A percentile compares a stretch with the other conserved stretches of the same genome.
These are phyloP conservation scores for Tolypocladium cylindrosporum DNA, from an alignment of 2,329 filamentous ascomycete genomes.

Conservation along the genomic window DNA sequence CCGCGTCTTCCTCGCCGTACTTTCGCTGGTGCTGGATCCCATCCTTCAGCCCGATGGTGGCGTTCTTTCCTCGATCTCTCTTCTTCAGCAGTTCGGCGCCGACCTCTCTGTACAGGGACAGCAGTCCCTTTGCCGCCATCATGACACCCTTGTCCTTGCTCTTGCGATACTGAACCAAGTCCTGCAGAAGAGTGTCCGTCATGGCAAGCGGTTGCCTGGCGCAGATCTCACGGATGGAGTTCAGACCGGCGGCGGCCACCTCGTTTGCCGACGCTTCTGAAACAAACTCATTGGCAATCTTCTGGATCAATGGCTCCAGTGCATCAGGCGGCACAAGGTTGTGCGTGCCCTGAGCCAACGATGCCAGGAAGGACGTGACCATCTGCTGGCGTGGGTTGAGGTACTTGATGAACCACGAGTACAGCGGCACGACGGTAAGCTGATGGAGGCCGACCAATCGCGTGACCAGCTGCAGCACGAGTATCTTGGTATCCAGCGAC, in stretches of 20 bases:
- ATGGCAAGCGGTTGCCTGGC: slow-evolving; percentile 90
- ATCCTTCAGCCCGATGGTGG: slow-evolving; percentile 67
- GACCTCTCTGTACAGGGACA: slow-evolving; percentile 86
- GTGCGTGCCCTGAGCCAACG: slow-evolving; percentile 84
- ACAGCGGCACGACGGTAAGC: slow-evolving; percentile 78
- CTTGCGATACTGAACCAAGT: slow-evolving; percentile 90
- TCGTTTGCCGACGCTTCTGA: slow-evolving; percentile 87
- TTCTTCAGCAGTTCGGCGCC: slow-evolving; percentile 82
- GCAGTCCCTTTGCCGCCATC: slow-evolving; percentile 91
- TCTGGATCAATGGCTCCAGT: slow-evolving; percentile 80
- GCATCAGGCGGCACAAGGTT: slow-evolving; percentile 86
- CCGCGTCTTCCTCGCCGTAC: slow-evolving; percentile 72
- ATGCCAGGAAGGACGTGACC: slow-evolving; percentile 89
- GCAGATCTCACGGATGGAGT: slow-evolving; percentile 91
- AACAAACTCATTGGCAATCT: slow-evolving; percentile 97
- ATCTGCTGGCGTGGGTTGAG: slow-evolving; percentile 80
- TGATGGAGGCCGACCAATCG: slow-evolving; percentile 88
- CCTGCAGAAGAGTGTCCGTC: slow-evolving; percentile 89
- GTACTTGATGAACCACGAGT: slow-evolving; percentile 93
- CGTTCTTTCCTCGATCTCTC: slow-evolving; percentile 84
- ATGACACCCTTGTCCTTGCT: slow-evolving; percentile 98
- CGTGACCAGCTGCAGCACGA: slow-evolving; percentile 85
- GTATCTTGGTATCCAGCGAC: slow-evolving; percentile 76
- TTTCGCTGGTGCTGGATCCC: slow-evolving; percentile 67
- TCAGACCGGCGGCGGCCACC: slow-evolving; percentile 84